These are phyloP conservation scores for Clitoria ternatea DNA, from an alignment of 306 rosid species.

Conservation along the genomic window DNA sequence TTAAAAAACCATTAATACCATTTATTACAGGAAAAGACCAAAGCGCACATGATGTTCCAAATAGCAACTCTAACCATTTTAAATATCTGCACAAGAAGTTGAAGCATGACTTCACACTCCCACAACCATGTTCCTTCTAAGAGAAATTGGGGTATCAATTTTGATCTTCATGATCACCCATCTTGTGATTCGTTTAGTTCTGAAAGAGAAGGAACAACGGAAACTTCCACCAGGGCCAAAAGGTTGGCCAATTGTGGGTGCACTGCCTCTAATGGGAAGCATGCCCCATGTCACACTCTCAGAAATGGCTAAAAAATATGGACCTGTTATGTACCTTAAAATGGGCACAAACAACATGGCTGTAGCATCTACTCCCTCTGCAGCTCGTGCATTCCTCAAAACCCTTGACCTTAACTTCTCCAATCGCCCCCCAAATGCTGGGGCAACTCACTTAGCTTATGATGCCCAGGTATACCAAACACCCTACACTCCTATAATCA, in stretches of 20 bases:
- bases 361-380: constrained; percentile 23
- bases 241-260: constrained; percentile 23
- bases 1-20: no score
- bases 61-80: no score
- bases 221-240: constrained; percentile 28
- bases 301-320: constrained; percentile 29
- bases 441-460: constrained; percentile 23
- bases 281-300: constrained; percentile 26
- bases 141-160: not conserved
- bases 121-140: constrained; percentile 2
- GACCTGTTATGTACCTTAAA: constrained; percentile 23
- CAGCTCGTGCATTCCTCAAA: constrained; percentile 27
- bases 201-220: no score
- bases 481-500: no score
- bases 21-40: no score
- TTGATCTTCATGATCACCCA: constrained; percentile 12
- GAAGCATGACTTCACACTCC: no score
- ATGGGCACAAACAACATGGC: constrained; percentile 25
- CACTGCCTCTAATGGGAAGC: constrained; percentile 29
- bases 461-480: not conserved
- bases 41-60: no score
- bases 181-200: not conserved
- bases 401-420: constrained; percentile 25
- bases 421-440: constrained; percentile 18
- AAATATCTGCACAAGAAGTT: no score